A percentile compares a stretch with the other conserved stretches of the same genome.
Evolutionary conservation across 768 basidiomycete species (phyloP).

Genomic region (Tricholoma saponaceum): DNA sequence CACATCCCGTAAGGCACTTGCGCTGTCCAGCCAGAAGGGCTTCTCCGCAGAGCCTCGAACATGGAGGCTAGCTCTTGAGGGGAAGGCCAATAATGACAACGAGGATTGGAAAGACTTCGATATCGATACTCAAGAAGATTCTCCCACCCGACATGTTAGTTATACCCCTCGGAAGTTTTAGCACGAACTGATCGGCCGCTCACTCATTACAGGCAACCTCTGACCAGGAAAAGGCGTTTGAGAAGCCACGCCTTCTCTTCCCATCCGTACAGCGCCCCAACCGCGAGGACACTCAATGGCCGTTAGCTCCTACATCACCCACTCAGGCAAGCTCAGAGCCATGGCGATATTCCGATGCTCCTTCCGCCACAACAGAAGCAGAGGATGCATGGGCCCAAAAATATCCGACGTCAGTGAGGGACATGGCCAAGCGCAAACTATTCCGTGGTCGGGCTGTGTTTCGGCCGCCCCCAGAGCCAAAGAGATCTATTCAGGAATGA

Average conservation of each 20-base stretch:
- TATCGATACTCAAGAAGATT: neutral
- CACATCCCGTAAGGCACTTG: neutral
- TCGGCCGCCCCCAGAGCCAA: neutral
- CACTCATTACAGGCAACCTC: neutral
- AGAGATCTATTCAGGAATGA: neutral
- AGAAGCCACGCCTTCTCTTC: neutral
- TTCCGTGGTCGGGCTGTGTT: neutral
- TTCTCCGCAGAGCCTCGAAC: neutral
- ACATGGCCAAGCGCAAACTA: neutral
- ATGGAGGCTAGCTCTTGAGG: neutral
- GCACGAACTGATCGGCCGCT: neutral
- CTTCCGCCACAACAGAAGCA: neutral
- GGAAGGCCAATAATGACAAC: neutral
- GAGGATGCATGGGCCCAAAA: neutral
- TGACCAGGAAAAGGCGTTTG: neutral
- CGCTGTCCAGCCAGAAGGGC: neutral
- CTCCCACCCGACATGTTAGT: neutral
- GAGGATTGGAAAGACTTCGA: neutral
- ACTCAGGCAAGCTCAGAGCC: neutral
- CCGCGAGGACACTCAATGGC: neutral
- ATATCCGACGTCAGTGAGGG: neutral
- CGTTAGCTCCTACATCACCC: neutral
- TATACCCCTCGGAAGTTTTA: neutral
- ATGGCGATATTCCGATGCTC: neutral
- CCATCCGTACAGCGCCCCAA: neutral